Evolutionary conservation across 345 rosid genomes (phyloP).

Genomic region (Psidium guajava): DNA sequence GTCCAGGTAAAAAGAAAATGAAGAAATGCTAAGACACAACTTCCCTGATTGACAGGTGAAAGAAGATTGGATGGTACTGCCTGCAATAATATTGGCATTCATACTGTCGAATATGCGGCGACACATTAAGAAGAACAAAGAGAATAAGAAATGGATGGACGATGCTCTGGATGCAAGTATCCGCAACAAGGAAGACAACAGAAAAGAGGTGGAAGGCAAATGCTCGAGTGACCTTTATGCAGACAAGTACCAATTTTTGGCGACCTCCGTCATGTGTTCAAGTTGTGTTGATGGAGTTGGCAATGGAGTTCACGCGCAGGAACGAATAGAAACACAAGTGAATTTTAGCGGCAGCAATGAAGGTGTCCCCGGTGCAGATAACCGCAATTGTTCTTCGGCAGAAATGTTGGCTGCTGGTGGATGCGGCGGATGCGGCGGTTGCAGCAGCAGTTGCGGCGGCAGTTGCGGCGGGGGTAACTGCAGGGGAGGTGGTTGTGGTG

Average conservation of each 20-base stretch:
- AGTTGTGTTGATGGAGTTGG: neutral
- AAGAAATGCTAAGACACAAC: neutral
- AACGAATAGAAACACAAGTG: neutral
- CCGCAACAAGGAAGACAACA: neutral
- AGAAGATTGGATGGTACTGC: slow-evolving; percentile 12
- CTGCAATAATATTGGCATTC: slow-evolving; percentile 1
- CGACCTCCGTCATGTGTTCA: neutral
- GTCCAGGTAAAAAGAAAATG: neutral
- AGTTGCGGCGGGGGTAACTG: neutral
- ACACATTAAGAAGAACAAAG: neutral
- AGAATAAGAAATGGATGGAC: neutral
- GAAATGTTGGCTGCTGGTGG: neutral
- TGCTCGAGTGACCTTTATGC: neutral
- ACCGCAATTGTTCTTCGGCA: neutral
- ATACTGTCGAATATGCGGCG: neutral
- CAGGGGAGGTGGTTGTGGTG: neutral
- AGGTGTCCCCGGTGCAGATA: neutral
- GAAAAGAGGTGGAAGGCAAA: neutral
- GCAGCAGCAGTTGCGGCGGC: neutral
- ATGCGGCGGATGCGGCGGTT: neutral
- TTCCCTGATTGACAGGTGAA: neutral
- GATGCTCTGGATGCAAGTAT: neutral
- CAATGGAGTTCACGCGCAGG: neutral
- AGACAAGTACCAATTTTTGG: neutral
- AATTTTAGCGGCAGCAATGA: neutral